These are phyloP conservation scores for Trichosporon faecale DNA, from an alignment of 1,284 basidiomycete genomes.

Conservation along the genomic window DNA sequence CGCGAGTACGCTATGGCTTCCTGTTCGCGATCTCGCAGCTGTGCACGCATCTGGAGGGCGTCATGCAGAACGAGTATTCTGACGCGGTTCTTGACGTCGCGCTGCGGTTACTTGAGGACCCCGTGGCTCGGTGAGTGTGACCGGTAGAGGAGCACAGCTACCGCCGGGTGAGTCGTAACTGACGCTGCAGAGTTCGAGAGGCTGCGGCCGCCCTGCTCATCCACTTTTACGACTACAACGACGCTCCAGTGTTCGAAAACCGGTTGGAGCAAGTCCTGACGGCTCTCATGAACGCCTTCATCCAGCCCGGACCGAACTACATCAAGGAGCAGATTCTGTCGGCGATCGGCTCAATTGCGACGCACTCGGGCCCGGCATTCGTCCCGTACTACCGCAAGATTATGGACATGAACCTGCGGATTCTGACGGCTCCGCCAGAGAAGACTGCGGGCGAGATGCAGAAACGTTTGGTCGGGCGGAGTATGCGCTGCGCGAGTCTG, in stretches of 20 bases:
- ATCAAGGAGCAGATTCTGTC: conserved; percentile 81
- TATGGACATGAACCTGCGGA: conserved; percentile 53
- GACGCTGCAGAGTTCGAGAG: conserved; percentile 63
- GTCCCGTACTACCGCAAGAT: conserved; percentile 35
- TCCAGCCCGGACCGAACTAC: conserved; percentile 53
- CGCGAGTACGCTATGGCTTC: conserved; percentile 75
- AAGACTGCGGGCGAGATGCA: conserved; percentile 62
- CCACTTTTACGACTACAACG: conserved; percentile 80
- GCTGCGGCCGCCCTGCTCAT: conserved; percentile 82
- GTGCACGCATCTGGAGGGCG: conserved; percentile 70
- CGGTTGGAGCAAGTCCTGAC: conserved; percentile 58
- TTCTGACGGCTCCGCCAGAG: conserved; percentile 63
- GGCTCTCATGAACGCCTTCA: conserved; percentile 14
- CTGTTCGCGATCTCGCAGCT: conserved; percentile 83
- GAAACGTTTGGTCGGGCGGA: conserved; percentile 66
- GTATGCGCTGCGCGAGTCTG: conserved; percentile 80
- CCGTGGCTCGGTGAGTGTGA: conserved; percentile 62
- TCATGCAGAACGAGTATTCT: conserved; percentile 32
- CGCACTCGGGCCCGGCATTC: conserved; percentile 63
- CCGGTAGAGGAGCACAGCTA: no score
- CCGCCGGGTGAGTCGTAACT: background rate
- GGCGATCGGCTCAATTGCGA: conserved; percentile 68
- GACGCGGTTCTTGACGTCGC: conserved; percentile 59
- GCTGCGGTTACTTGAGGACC: conserved; percentile 69
- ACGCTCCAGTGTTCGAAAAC: conserved; percentile 65